phyloP scores from a whole-genome alignment of 805 yeast species.

The Zygoascus flipseniorum region DNA sequence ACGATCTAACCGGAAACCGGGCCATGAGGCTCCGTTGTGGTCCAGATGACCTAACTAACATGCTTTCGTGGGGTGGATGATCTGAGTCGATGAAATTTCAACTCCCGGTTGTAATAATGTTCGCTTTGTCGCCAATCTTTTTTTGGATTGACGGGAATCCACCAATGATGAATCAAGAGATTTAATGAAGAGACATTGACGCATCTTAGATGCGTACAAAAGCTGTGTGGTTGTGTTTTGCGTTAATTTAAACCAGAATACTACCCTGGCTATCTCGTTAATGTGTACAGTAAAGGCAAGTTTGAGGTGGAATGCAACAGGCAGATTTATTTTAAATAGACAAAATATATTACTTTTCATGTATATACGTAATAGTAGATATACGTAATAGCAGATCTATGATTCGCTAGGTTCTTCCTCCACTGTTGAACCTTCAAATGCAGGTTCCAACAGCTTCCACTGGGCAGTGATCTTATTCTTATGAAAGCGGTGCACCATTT shows the following conservation, averaged over 20 bases:
- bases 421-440: conserved; percentile 77
- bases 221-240: background rate
- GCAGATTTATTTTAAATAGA: background rate
- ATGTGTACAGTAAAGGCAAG: background rate
- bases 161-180: background rate
- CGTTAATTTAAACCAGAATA: background rate
- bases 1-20: background rate
- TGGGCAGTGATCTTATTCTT: conserved; percentile 59
- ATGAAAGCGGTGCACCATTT: conserved; percentile 61
- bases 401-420: background rate
- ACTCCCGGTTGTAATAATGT: background rate
- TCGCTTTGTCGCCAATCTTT: background rate
- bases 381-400: background rate
- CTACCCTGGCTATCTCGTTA: background rate
- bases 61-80: background rate
- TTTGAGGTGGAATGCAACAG: background rate
- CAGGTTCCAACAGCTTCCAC: conserved; percentile 81
- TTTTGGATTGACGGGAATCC: background rate
- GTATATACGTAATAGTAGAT: background rate
- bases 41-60: background rate
- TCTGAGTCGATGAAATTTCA: background rate
- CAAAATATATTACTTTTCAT: too few species aligned
- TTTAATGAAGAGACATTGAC: background rate
- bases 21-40: background rate
- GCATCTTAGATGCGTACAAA: too few species aligned